Evolutionary conservation across 192 early-diverging fungal genomes (phyloP).

Genomic region (Rhizophagus sp.): DNA sequence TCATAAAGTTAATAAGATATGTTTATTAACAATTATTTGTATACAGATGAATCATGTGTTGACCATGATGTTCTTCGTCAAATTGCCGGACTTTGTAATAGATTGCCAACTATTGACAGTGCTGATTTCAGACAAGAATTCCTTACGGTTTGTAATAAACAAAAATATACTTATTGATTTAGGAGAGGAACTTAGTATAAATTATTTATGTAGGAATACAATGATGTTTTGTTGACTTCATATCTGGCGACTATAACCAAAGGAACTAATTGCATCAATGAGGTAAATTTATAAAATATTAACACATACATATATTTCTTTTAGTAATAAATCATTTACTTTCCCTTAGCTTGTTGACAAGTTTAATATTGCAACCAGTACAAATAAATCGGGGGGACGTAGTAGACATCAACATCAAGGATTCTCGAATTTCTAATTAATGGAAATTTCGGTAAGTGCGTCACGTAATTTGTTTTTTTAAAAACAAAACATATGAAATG

Average conservation of each 20-base stretch:
- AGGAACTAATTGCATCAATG: conserved; percentile 63
- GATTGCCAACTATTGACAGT: conserved; percentile 69
- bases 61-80: conserved; percentile 80
- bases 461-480: background rate
- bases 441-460: background rate
- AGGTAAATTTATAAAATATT: conserved; percentile 54
- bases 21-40: background rate
- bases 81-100: conserved; percentile 70
- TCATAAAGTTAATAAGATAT: background rate
- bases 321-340: background rate
- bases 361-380: conserved; percentile 27
- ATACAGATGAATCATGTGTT: conserved; percentile 40
- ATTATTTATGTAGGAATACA: conserved; percentile 65
- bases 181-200: background rate
- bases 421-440: conserved; percentile 6
- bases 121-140: conserved; percentile 74
- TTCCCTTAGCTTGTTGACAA: conserved; percentile 28
- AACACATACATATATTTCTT: background rate
- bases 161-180: background rate
- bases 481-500: no score
- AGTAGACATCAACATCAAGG: conserved; percentile 17
- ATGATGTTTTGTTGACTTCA: conserved; percentile 75
- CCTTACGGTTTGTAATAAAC: conserved; percentile 54
- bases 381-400: conserved; percentile 3
- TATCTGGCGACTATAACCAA: conserved; percentile 81